phyloP scores from a whole-genome alignment of 768 basidiomycete genomes.

The Paxillus rubicundulus region DNA sequence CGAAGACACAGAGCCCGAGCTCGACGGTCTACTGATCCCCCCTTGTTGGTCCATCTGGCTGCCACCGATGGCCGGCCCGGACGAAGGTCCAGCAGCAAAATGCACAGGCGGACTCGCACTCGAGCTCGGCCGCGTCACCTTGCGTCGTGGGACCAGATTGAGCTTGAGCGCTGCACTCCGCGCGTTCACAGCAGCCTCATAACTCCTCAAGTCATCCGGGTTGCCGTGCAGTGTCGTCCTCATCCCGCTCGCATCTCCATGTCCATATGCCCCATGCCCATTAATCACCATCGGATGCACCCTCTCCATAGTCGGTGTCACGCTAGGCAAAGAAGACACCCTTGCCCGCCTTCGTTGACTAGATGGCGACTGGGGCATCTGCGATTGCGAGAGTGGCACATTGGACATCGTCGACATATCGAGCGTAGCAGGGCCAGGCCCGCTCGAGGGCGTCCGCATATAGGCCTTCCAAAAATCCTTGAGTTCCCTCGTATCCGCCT shows the following conservation, averaged over 20 bases:
- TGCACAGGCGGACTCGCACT: constrained; percentile 19
- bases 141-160: constrained; percentile 48
- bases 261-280: constrained; percentile 15
- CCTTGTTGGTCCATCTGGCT: constrained; percentile 18
- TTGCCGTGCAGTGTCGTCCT: constrained; percentile 44
- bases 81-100: neutral
- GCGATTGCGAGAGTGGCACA: constrained; percentile 8
- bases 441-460: constrained; percentile 62
- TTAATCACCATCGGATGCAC: constrained; percentile 15
- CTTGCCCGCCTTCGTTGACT: constrained; percentile 44
- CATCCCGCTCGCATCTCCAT: constrained; percentile 28
- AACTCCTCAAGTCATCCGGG: constrained; percentile 64
- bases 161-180: constrained; percentile 59
- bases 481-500: constrained; percentile 46
- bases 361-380: constrained; percentile 28
- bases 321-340: constrained; percentile 68
- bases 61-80: neutral
- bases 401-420: constrained; percentile 4
- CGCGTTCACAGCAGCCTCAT: constrained; percentile 75
- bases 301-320: constrained; percentile 52
- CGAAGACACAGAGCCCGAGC: constrained; percentile 37
- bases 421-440: constrained; percentile 21
- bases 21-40: constrained; percentile 35
- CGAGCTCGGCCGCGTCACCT: constrained; percentile 20
- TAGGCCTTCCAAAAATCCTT: constrained; percentile 75